Conservation (phyloP, 1,284 basidiomycete genomes). For the Xerocomus amazonicus region DNA sequence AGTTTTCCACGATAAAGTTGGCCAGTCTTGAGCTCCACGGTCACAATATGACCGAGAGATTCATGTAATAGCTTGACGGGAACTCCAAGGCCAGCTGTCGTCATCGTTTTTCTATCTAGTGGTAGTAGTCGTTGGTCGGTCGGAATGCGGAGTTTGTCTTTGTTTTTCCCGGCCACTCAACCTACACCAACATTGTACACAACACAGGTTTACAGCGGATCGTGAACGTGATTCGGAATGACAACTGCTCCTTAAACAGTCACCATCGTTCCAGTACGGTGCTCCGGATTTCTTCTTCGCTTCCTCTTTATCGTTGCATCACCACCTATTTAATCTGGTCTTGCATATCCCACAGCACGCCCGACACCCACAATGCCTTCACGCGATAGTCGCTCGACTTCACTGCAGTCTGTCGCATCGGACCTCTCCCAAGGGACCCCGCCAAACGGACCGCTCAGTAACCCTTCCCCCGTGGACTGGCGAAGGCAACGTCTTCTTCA, state of each 20-base stretch:
- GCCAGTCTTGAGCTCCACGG: constrained; percentile 97
- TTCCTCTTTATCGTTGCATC: no score
- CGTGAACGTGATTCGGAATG: background rate
- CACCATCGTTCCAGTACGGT: background rate
- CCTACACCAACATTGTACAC: background rate
- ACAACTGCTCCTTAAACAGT: background rate
- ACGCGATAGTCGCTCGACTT: constrained; percentile 17
- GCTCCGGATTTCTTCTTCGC: background rate
- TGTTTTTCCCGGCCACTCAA: background rate
- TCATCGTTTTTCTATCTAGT: constrained; percentile 20
- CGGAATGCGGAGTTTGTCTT: constrained; percentile 15
- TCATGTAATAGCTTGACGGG: constrained; percentile 92
- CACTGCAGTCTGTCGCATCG: constrained; percentile 17
- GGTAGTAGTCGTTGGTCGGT: constrained; percentile 11
- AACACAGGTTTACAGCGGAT: no score
- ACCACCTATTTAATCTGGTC: no score
- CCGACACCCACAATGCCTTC: constrained; percentile 17
- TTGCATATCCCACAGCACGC: background rate
- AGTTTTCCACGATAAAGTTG: constrained; percentile 97
- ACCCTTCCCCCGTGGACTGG: constrained; percentile 31
- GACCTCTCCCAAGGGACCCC: constrained; percentile 8
- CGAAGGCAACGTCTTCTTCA: constrained; percentile 32
- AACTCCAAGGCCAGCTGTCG: constrained; percentile 68
- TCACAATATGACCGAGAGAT: constrained; percentile 94
- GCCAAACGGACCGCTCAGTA: constrained; percentile 26